Percentiles rank a stretch among this genome's conserved stretches.
Conservation (phyloP, 1,284 basidiomycete genomes). For the Puccinia hordei region DNA sequence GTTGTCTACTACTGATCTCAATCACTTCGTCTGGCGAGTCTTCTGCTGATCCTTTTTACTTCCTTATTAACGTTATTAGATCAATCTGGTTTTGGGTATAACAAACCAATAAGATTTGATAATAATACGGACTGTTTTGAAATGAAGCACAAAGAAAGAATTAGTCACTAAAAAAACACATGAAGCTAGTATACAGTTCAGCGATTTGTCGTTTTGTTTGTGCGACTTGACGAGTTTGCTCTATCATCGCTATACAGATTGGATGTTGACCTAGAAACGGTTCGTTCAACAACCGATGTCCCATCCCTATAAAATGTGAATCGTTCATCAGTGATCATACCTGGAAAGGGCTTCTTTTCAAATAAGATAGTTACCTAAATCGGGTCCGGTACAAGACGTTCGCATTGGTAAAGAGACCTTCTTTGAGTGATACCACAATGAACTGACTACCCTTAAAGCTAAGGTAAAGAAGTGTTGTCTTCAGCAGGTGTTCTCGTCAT, state of each 20-base stretch:
- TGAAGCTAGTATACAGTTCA: background rate
- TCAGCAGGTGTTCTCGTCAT: background rate
- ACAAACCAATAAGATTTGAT: too few species aligned
- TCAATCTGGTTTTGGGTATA: too few species aligned
- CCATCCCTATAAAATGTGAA: constrained; percentile 38
- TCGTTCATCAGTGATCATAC: background rate
- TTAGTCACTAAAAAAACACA: background rate
- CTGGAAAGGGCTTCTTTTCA: background rate
- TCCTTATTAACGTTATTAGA: too few species aligned
- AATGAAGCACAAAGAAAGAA: background rate
- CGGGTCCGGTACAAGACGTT: constrained; percentile 89
- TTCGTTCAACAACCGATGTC: constrained; percentile 56
- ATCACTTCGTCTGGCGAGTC: too few species aligned
- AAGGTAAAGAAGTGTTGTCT: constrained; percentile 71
- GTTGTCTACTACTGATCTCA: too few species aligned
- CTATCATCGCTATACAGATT: constrained; percentile 48
- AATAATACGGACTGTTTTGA: background rate
- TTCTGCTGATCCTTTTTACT: too few species aligned
- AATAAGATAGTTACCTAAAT: constrained; percentile 58
- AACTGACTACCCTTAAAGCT: constrained; percentile 98
- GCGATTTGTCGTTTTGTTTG: constrained; percentile 1
- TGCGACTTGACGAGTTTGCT: constrained; percentile 6
- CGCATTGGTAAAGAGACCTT: constrained; percentile 95
- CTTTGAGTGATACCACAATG: constrained; percentile 95
- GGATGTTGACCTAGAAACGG: constrained; percentile 54